Evolutionary conservation across 441 rosid genomes (phyloP).

Genomic region (Adansonia madagascariensis): DNA sequence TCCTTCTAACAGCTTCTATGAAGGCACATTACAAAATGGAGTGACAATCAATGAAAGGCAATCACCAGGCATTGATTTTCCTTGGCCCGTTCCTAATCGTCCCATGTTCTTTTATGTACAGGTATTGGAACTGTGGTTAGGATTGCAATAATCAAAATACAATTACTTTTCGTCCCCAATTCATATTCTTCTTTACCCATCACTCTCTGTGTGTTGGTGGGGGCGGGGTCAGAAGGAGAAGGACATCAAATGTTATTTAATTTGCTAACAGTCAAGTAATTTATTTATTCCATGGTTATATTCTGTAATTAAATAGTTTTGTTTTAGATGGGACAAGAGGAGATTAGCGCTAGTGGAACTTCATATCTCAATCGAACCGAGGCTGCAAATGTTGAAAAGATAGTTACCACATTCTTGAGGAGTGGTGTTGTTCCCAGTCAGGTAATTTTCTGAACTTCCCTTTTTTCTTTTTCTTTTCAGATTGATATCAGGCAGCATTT

Average conservation of each 20-base stretch:
- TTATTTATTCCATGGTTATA: conserved; percentile 19
- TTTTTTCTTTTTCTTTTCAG: conserved; percentile 13
- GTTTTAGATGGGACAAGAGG: conserved; percentile 99
- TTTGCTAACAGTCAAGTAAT: neutral
- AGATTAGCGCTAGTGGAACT: conserved; percentile 99
- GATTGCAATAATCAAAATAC: neutral
- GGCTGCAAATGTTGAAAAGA: conserved; percentile 99
- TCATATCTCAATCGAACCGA: conserved; percentile 99
- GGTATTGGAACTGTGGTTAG: conserved; percentile 45
- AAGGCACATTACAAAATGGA: conserved; percentile 98
- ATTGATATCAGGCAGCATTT: conserved; percentile 18
- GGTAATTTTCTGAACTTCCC: conserved; percentile 41
- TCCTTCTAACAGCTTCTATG: conserved; percentile 97
- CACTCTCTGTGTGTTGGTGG: neutral
- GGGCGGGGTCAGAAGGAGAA: neutral
- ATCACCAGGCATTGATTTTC: conserved; percentile 91
- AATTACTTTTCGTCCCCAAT: neutral
- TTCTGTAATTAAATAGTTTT: conserved; percentile 35
- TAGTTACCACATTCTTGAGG: conserved; percentile 94
- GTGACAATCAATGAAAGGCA: conserved; percentile 97
- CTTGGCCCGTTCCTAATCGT: conserved; percentile 98
- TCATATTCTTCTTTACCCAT: neutral
- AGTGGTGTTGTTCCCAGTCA: conserved; percentile 98
- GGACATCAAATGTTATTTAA: neutral
- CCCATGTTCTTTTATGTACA: conserved; percentile 99